Percentiles rank a stretch among this genome's conserved stretches.
Conservation (phyloP, 495 filamentous ascomycete species). For the Parachaetomium inaequale region DNA sequence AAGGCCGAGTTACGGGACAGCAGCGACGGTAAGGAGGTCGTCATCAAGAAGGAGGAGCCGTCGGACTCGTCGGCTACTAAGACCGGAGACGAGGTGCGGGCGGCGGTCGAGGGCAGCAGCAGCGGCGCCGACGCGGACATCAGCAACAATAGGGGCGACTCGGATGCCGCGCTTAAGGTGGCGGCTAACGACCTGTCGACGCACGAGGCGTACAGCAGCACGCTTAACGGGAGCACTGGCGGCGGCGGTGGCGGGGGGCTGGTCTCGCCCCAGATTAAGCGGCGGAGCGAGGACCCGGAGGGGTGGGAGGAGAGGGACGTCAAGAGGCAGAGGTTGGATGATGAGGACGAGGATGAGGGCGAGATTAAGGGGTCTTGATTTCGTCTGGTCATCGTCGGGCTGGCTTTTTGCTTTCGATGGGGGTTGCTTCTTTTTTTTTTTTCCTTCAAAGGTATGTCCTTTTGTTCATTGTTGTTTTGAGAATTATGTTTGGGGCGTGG, state of each 20-base stretch:
- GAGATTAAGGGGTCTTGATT: constrained; percentile 21
- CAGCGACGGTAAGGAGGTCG: neutral
- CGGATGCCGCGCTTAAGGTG: constrained; percentile 45
- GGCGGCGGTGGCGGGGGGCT: constrained; percentile 30
- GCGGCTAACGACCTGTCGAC: constrained; percentile 44
- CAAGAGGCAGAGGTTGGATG: constrained; percentile 18
- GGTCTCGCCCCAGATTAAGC: constrained; percentile 27
- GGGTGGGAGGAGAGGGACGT: constrained; percentile 25
- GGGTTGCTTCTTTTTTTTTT: neutral
- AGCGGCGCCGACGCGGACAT: constrained; percentile 22
- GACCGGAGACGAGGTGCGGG: neutral
- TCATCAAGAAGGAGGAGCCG: constrained; percentile 19
- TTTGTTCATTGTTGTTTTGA: neutral
- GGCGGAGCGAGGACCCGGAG: constrained; percentile 32
- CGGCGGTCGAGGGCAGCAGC: neutral
- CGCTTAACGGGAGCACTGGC: neutral
- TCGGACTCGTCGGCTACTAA: neutral
- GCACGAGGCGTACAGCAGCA: constrained; percentile 31
- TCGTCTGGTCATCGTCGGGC: neutral
- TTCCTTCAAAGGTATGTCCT: too few species aligned
- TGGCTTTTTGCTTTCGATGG: neutral
- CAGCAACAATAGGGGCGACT: constrained; percentile 38
- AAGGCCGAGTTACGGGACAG: constrained; percentile 10
- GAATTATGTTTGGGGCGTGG: neutral
- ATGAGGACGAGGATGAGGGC: constrained; percentile 26